These are phyloP conservation scores for Phyllachora maydis DNA, from an alignment of 2,329 filamentous ascomycete species.

Conservation along the genomic window DNA sequence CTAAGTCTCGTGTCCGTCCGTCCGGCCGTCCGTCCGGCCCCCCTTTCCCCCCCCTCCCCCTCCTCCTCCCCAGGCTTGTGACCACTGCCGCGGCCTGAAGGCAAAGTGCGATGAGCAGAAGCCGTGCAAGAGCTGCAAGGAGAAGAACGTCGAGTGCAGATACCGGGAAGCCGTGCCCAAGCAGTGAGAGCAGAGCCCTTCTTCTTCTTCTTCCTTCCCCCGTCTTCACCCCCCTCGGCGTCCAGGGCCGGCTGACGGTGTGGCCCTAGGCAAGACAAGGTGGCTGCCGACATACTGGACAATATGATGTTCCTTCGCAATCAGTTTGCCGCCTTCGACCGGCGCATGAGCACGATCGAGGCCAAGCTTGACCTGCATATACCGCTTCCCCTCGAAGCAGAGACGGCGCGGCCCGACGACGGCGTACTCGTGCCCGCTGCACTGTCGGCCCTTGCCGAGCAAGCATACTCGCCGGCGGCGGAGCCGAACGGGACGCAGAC, in stretches of 20 bases:
- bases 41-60: slow-evolving; percentile 1
- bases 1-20: not conserved
- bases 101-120: slow-evolving; percentile 81
- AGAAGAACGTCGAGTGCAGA: slow-evolving; percentile 66
- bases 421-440: slow-evolving; percentile 5
- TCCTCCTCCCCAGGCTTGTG: slow-evolving; percentile 53
- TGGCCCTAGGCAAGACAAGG: slow-evolving; percentile 33
- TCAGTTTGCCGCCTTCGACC: slow-evolving; percentile 14
- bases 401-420: slow-evolving; percentile 6
- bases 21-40: not conserved
- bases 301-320: slow-evolving; percentile 21
- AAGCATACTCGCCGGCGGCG: slow-evolving; percentile 9
- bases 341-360: slow-evolving; percentile 17
- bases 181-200: slow-evolving; percentile 38
- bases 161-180: slow-evolving; percentile 85
- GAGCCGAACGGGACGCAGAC: slow-evolving; percentile 8
- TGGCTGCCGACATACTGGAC: slow-evolving; percentile 37
- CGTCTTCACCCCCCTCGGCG: not conserved
- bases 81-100: slow-evolving; percentile 71
- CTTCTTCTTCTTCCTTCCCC: not conserved
- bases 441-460: too few relatives aligned
- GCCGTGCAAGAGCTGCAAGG: slow-evolving; percentile 70
- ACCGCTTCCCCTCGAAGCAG: slow-evolving; percentile 7
- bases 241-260: not conserved
- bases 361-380: too few relatives aligned